Evolutionary conservation across 2,329 filamentous ascomycete species (phyloP), one percentile per base, ranked within the genome.

Genomic region (Aspergillus intermedius): DNA sequence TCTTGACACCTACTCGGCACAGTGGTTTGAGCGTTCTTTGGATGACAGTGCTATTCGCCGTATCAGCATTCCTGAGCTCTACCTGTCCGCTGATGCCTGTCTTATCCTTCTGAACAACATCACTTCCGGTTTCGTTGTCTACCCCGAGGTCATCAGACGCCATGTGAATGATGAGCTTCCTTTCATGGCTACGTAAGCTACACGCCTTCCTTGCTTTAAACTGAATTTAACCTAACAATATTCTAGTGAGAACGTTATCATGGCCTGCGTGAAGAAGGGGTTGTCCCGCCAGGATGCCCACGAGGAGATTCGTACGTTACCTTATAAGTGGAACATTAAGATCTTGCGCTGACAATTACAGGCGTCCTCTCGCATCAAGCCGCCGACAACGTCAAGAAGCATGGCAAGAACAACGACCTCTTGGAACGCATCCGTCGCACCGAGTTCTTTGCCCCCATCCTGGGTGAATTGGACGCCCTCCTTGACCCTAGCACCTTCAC

Each of bases 241-340:
- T 35, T 6, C 6, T 39, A 67, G 64, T 55, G 65, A 67, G 55
- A 67, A 67, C 54, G 60, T 90, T 64, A 87, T 91, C 65, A 90
- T 94, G 87, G 82, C 81, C 57, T 77, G 91, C 48, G 81, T 84
- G 23, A 80, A 82, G 49, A 79, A 83, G 61, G 88, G 87, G 28
- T 78, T 75, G 23, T 87, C 81, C 8, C 76, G 89, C 45, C 88
- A 94, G 66, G 87, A 91, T 48, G 86, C 88, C 1, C 90, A 95
- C 69, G 90, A 95, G 72, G 74, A 91, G 68, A 91, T 95, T 60
- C 84, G 86, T 67, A 61, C 40, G 63, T 59, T 40, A 13, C 6
- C 9, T 10, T 19, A 17, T 12, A 23, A n/a, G 5, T 12, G 4
- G 37, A 19, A 21, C 9, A 35, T 28, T 17, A 17, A 40, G 12